phyloP scores from a whole-genome alignment of 2,329 filamentous ascomycete genomes.

The Sarocladium oryzae region DNA sequence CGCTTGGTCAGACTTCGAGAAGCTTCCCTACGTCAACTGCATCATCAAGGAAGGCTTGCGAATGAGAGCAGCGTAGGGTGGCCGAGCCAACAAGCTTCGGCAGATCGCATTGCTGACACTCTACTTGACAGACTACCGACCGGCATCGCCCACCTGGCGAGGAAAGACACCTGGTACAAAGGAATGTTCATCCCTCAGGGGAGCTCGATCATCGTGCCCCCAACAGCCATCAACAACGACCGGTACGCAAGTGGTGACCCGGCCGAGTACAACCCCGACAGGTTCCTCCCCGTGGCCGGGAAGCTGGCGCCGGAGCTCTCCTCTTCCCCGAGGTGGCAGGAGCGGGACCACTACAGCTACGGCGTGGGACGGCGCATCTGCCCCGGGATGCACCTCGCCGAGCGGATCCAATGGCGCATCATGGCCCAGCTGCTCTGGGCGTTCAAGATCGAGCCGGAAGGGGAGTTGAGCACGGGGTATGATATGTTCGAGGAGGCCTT shows the following conservation, averaged over 20 bases:
- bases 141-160: neutral
- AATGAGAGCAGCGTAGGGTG: neutral
- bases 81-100: neutral
- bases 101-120: neutral
- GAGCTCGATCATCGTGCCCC: slow-evolving; percentile 4
- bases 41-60: slow-evolving; percentile 2
- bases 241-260: slow-evolving; percentile 17
- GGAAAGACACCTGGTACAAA: slow-evolving; percentile 1
- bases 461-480: neutral
- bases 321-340: slow-evolving; percentile 13
- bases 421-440: slow-evolving; percentile 6
- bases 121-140: neutral
- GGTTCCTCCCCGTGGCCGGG: slow-evolving; percentile 12
- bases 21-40: slow-evolving; percentile 11
- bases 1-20: slow-evolving; percentile 18
- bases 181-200: slow-evolving; percentile 6
- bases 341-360: slow-evolving; percentile 39
- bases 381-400: slow-evolving; percentile 42
- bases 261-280: slow-evolving; percentile 18
- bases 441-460: neutral
- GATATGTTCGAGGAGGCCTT: slow-evolving; percentile 1
- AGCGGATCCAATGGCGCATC: slow-evolving; percentile 21
- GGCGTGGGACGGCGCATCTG: slow-evolving; percentile 41
- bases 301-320: slow-evolving; percentile 15
- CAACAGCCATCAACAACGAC: slow-evolving; percentile 14